Base-by-base conservation (phyloP, 192 early-diverging fungal species). In the Haplosporangium gracile region DNA sequence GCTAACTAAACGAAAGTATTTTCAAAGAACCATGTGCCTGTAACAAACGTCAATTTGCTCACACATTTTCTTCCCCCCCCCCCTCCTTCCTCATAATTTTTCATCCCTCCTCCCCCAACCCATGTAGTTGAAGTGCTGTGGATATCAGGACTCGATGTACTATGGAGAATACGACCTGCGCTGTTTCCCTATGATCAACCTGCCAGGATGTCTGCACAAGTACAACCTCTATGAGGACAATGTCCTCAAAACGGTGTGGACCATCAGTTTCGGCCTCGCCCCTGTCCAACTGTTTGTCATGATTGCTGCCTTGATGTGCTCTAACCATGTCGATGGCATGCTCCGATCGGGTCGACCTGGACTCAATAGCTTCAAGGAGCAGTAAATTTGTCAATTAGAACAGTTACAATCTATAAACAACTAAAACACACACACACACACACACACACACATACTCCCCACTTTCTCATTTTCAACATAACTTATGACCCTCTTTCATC, bases 181-280 rank as follows among this genome's bases (percentile, higher is more conserved):
- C 10, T 83, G 87, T 45, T 88, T 84, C 57, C 70, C 87, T 32
- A 75, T 80, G 72, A 83, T 81, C 18, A 39, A 80, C 34, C 36
- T 88, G 55, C 87, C 87, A 42, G 87, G 87, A 29, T 88, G 87
- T 38, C 70, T 68, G 5, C 65, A 83, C 71, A 88, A 83, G 60
- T 75, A 80, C 53, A 70, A 75, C 38, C 5, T 74, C 0, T 81
- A 83, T 38, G 78, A 88, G 69, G 63, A 83, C 18, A 42, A 71
- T 4, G 73, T 88, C 22, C 38, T 88, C 20, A 68, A 39, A 15
- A 77, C 22, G 2, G 68, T 69, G 1, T 88, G 79, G 75, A 83
- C 78, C 3, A 68, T 68, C 2, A 75, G 74, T 9, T 88, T 88
- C 73, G 7, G 60, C 22, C 26, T 88, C 16, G 78, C 80, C 15